These are phyloP conservation scores for Phyllostachys edulis DNA, from an alignment of 176 grass and related monocot species.

Conservation along the genomic window DNA sequence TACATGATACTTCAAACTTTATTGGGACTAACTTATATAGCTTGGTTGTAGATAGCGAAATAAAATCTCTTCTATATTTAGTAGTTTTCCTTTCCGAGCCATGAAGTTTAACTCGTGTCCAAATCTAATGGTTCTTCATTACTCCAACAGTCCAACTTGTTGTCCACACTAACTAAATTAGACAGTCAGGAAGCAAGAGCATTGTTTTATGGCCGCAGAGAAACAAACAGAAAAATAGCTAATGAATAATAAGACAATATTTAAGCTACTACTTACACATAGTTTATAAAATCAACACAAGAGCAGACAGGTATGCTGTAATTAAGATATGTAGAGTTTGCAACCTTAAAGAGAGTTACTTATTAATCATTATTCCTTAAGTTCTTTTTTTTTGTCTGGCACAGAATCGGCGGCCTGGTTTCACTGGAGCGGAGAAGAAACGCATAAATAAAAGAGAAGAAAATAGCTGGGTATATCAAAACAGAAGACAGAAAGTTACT, in stretches of 20 bases:
- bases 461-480: not conserved
- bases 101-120: not conserved
- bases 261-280: slow-evolving; percentile 3
- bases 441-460: slow-evolving; percentile 1
- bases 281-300: slow-evolving; percentile 8
- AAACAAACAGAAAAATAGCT: slow-evolving; percentile 1
- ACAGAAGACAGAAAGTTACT: not conserved
- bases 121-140: slow-evolving; percentile 3
- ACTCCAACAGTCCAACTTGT: not conserved
- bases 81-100: not conserved
- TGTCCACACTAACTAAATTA: slow-evolving; percentile 10
- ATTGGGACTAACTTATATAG: not conserved
- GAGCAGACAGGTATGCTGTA: not conserved
- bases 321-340: not conserved
- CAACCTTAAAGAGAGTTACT: slow-evolving; percentile 25
- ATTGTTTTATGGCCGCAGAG: not conserved
- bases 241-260: slow-evolving; percentile 20
- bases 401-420: slow-evolving; percentile 1
- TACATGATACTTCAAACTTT: slow-evolving; percentile 3
- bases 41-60: not conserved
- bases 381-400: not conserved
- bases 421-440: slow-evolving; percentile 17
- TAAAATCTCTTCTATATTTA: not conserved
- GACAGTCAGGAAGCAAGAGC: slow-evolving; percentile 19
- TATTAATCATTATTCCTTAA: slow-evolving; percentile 5